A percentile compares a stretch with the other conserved stretches of the same genome.
These are phyloP conservation scores for Decorospora gaudefroyi DNA, from an alignment of 2,329 filamentous ascomycete species.

Conservation along the genomic window DNA sequence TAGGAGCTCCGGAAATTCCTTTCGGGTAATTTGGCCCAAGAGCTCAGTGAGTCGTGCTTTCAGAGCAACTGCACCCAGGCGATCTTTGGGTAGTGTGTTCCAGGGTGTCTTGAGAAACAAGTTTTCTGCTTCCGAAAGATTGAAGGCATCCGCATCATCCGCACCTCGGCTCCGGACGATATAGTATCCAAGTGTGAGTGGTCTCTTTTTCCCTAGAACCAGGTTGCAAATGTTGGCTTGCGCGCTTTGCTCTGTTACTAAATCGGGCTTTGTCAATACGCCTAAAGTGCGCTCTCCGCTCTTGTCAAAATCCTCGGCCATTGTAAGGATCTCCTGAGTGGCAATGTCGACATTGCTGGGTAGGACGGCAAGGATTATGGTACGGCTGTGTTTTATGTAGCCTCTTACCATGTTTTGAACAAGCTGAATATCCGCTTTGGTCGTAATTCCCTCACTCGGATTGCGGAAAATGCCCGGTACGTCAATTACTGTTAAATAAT, in stretches of 20 bases:
- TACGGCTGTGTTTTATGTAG: slow-evolving; percentile 26
- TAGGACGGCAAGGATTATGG: slow-evolving; percentile 28
- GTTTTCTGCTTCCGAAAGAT: slow-evolving; percentile 1
- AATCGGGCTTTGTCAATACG: slow-evolving; percentile 47
- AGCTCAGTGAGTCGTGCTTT: slow-evolving; percentile 6
- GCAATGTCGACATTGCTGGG: slow-evolving; percentile 46
- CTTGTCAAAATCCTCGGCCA: slow-evolving; percentile 34
- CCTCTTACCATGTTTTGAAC: slow-evolving; percentile 21
- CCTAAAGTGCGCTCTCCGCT: slow-evolving; percentile 43
- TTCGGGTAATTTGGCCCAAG: slow-evolving; percentile 1
- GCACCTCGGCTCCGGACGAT: slow-evolving; percentile 41
- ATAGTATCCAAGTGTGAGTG: slow-evolving; percentile 36
- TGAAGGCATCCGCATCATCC: slow-evolving; percentile 26
- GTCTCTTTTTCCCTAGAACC: slow-evolving; percentile 9
- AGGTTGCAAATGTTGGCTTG: slow-evolving; percentile 10
- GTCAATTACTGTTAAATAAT: slow-evolving; percentile 51
- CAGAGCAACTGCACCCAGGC: slow-evolving; percentile 1
- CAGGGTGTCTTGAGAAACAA: slow-evolving; percentile 1
- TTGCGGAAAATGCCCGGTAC: slow-evolving; percentile 50
- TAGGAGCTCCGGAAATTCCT: slow-evolving; percentile 4
- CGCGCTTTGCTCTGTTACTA: slow-evolving; percentile 28
- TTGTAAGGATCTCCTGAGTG: slow-evolving; percentile 7
- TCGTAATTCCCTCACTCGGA: slow-evolving; percentile 9
- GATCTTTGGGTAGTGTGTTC: neutral
- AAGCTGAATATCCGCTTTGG: slow-evolving; percentile 16